Evolutionary conservation across 2,329 filamentous ascomycete genomes (phyloP).

Genomic region (Paradendryphiella salina): DNA sequence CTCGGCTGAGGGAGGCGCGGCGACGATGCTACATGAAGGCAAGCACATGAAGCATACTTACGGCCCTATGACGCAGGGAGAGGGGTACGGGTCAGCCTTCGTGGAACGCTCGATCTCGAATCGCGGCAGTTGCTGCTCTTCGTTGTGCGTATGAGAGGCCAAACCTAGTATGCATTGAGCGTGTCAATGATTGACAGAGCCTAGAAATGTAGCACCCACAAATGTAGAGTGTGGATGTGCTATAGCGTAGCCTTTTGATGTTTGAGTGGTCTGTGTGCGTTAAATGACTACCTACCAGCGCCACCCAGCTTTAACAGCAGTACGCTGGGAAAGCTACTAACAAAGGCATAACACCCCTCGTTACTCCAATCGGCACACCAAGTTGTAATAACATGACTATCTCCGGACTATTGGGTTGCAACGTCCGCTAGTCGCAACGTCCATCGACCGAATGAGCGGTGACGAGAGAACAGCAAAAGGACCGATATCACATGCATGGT

Average conservation of each 20-base stretch:
- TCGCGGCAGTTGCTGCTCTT: constrained; percentile 8
- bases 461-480: constrained; percentile 28
- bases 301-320: constrained; percentile 6
- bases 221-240: neutral
- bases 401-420: constrained; percentile 10
- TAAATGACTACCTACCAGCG: constrained; percentile 2
- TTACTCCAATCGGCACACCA: constrained; percentile 10
- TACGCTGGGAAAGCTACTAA: constrained; percentile 6
- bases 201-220: constrained; percentile 1
- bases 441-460: constrained; percentile 27
- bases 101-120: constrained; percentile 11
- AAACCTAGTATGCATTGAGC: constrained; percentile 2
- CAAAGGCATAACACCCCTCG: constrained; percentile 6
- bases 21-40: constrained; percentile 2
- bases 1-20: constrained; percentile 2
- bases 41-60: constrained; percentile 1
- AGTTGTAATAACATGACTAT: constrained; percentile 5
- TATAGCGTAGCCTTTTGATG: neutral
- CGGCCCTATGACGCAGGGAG: constrained; percentile 24
- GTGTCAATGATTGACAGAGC: constrained; percentile 1
- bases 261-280: constrained; percentile 2
- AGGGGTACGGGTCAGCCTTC: constrained; percentile 21
- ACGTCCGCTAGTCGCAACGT: constrained; percentile 17
- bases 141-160: constrained; percentile 1
- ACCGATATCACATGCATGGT: constrained; percentile 26